phyloP scores from a whole-genome alignment of 225 moss, liverwort and hornwort species.

The Marchantia paleacea region DNA sequence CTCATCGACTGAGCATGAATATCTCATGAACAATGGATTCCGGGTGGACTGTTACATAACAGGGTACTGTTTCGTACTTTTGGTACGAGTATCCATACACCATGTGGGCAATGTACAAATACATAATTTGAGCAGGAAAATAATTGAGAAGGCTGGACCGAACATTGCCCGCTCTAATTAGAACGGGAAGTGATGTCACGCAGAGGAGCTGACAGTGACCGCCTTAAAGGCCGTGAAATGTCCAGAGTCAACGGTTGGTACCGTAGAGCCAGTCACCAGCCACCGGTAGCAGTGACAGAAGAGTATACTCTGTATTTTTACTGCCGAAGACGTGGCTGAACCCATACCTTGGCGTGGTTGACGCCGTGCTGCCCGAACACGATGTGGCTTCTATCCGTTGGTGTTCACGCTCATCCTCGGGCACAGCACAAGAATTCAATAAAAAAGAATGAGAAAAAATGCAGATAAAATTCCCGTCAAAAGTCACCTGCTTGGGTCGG shows the following conservation, averaged over 20 bases:
- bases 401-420: background rate
- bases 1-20: no score
- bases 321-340: slow-evolving; percentile 9
- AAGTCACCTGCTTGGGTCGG: background rate
- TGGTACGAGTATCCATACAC: background rate
- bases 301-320: background rate
- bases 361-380: slow-evolving; percentile 1
- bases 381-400: background rate
- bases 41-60: no score
- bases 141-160: background rate
- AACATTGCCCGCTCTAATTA: background rate
- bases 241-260: slow-evolving; percentile 7
- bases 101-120: background rate
- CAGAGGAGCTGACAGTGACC: background rate
- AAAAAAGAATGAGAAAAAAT: background rate
- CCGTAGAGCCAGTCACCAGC: background rate
- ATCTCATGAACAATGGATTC: no score
- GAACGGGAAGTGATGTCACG: background rate
- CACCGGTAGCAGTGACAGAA: background rate
- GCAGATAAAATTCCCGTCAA: background rate
- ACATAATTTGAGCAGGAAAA: background rate
- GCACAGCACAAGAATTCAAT: background rate
- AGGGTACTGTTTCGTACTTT: background rate
- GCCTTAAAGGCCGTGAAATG: background rate
- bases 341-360: background rate